Percentiles rank a stretch among this genome's conserved stretches.
phyloP scores from a whole-genome alignment of 2,329 filamentous ascomycete genomes.

The Leptodontidium sp. region DNA sequence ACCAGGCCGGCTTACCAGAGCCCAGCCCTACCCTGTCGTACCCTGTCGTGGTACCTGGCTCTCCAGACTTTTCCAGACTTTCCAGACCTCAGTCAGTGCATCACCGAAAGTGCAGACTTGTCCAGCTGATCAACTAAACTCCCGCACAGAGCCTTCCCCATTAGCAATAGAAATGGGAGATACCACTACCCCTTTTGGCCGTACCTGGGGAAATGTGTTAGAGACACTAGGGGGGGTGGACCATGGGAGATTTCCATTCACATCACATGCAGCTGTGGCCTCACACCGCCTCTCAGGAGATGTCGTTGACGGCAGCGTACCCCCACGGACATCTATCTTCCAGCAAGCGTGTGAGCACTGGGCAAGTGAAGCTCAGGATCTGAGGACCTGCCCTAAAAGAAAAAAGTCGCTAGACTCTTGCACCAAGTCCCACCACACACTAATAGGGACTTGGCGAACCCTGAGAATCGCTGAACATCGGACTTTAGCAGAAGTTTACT shows the following conservation, averaged over 20 bases:
- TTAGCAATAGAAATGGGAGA: conserved; percentile 19
- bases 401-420: not conserved
- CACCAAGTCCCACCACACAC: conserved; percentile 9
- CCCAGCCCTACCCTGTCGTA: not conserved
- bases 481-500: not conserved
- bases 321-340: conserved; percentile 22
- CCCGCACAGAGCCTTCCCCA: conserved; percentile 15
- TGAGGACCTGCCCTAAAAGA: conserved; percentile 10
- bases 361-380: not conserved
- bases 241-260: conserved; percentile 15
- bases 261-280: conserved; percentile 20
- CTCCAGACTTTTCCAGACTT: not conserved
- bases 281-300: conserved; percentile 31
- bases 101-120: conserved; percentile 18
- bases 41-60: conserved; percentile 21
- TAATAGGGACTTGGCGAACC: conserved; percentile 8
- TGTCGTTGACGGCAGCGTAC: conserved; percentile 25
- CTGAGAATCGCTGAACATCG: conserved; percentile 9
- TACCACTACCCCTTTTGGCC: conserved; percentile 14
- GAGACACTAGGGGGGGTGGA: conserved; percentile 1
- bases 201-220: conserved; percentile 11
- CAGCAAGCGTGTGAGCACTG: not conserved
- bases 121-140: conserved; percentile 17
- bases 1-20: not conserved
- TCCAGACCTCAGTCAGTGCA: not conserved